phyloP scores from a whole-genome alignment of 176 grass and related monocot species.

The Metroxylon sagu region DNA sequence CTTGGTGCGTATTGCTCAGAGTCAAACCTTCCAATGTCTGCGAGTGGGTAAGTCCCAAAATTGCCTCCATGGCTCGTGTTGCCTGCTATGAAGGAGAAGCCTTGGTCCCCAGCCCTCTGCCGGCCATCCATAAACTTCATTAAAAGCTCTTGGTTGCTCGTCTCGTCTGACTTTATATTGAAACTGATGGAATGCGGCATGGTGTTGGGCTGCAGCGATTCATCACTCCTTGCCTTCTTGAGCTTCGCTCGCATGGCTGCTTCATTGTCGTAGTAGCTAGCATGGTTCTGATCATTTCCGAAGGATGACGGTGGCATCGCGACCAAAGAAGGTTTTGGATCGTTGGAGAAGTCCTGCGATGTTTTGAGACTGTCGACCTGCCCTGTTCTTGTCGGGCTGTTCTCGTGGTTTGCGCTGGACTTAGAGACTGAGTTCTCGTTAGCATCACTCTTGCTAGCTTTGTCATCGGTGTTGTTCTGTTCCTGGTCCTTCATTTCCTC shows the following conservation, averaged over 20 bases:
- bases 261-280: constrained; percentile 1
- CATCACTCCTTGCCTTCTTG: constrained; percentile 55
- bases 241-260: constrained; percentile 16
- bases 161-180: constrained; percentile 37
- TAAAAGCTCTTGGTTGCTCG: constrained; percentile 73
- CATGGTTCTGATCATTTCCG: not conserved
- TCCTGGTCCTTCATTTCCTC: constrained; percentile 86
- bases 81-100: constrained; percentile 8
- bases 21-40: constrained; percentile 44
- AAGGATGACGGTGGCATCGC: not conserved
- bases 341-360: not conserved
- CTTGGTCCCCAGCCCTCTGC: constrained; percentile 13
- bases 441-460: constrained; percentile 34
- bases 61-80: not conserved
- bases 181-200: constrained; percentile 7
- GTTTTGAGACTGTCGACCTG: not conserved
- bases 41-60: constrained; percentile 37
- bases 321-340: not conserved
- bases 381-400: constrained; percentile 4
- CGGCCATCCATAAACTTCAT: constrained; percentile 95
- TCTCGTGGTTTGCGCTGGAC: constrained; percentile 10
- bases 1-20: constrained; percentile 49
- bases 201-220: constrained; percentile 12
- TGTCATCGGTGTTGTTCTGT: constrained; percentile 27
- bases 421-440: constrained; percentile 16